Conservation (phyloP, 352 stramenopile genomes). For the Salisapilia sapeloensis region DNA sequence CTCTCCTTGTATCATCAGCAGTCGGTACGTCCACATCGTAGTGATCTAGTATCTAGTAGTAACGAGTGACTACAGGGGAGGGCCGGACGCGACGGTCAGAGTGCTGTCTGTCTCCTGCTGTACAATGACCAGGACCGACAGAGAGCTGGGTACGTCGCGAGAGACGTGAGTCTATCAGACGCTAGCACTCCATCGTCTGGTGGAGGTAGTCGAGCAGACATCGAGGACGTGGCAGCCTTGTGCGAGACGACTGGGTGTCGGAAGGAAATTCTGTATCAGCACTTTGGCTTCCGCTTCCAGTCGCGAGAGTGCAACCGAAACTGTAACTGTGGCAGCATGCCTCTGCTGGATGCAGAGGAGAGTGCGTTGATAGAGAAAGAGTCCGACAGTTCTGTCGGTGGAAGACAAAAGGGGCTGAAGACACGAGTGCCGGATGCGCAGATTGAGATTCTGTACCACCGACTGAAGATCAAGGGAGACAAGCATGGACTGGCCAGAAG, state of each 20-base stretch:
- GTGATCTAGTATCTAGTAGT: not conserved
- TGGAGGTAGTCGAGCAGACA: slow-evolving; percentile 17
- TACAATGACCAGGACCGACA: slow-evolving; percentile 41
- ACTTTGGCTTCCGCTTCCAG: slow-evolving; percentile 36
- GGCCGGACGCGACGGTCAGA: slow-evolving; percentile 40
- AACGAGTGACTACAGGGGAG: slow-evolving; percentile 17
- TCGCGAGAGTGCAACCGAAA: slow-evolving; percentile 14
- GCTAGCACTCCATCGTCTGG: slow-evolving; percentile 6
- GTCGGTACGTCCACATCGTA: slow-evolving; percentile 20
- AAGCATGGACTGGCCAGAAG: slow-evolving; percentile 25
- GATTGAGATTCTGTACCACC: slow-evolving; percentile 52
- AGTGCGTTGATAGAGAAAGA: not conserved
- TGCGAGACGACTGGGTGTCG: slow-evolving; percentile 36
- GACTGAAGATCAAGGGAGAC: slow-evolving; percentile 20
- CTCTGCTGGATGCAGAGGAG: slow-evolving; percentile 3
- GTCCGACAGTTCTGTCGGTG: not conserved
- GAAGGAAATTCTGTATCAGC: slow-evolving; percentile 27
- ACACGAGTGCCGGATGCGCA: slow-evolving; percentile 6
- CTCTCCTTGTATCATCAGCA: slow-evolving; percentile 58
- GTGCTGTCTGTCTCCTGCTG: slow-evolving; percentile 30
- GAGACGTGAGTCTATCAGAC: slow-evolving; percentile 8
- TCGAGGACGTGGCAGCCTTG: slow-evolving; percentile 35
- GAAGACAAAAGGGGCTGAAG: slow-evolving; percentile 1
- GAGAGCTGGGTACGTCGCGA: too few relatives aligned
- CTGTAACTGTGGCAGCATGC: slow-evolving; percentile 36